These are phyloP conservation scores for Ceratobasidium sp. DNA, from an alignment of 1,284 basidiomycete species.

Conservation along the genomic window DNA sequence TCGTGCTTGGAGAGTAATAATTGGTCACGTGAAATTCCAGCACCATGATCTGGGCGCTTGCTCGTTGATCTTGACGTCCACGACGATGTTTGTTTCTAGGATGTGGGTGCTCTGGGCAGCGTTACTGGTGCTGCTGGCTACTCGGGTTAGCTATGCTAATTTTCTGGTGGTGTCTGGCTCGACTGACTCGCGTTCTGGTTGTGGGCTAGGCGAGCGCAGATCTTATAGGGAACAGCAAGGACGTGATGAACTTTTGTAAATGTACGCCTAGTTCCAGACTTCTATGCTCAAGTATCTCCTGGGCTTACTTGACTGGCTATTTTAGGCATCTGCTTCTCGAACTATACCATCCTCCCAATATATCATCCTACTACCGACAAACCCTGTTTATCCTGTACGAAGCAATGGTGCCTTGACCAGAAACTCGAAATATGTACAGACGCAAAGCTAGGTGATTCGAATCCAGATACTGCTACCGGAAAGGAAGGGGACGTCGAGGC, in stretches of 20 bases:
- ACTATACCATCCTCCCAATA: slow-evolving; percentile 87
- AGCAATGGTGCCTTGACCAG: slow-evolving; percentile 95
- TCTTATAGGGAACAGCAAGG: slow-evolving; percentile 45
- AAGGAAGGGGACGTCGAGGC: slow-evolving; percentile 96
- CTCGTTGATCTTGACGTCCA: slow-evolving; percentile 3
- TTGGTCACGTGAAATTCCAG: slow-evolving; percentile 26
- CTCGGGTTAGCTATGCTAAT: slow-evolving; percentile 27
- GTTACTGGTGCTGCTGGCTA: slow-evolving; percentile 9
- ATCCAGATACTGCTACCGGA: slow-evolving; percentile 93
- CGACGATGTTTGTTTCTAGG: slow-evolving; percentile 7
- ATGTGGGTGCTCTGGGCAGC: slow-evolving; percentile 25
- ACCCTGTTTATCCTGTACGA: slow-evolving; percentile 91
- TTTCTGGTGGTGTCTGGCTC: not conserved
- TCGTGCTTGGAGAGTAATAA: slow-evolving; percentile 15
- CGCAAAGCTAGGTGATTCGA: slow-evolving; percentile 84
- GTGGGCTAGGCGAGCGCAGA: slow-evolving; percentile 20
- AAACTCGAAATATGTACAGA: slow-evolving; percentile 87
- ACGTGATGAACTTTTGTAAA: slow-evolving; percentile 48
- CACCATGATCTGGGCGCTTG: slow-evolving; percentile 25
- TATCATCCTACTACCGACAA: slow-evolving; percentile 86
- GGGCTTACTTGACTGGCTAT: not conserved
- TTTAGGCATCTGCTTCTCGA: slow-evolving; percentile 90
- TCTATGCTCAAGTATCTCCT: not conserved
- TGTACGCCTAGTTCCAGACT: slow-evolving; percentile 32
- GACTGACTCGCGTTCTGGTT: not conserved